These are phyloP conservation scores for Trichophyton schoenleinii DNA, from an alignment of 2,329 filamentous ascomycete species.

Conservation along the genomic window DNA sequence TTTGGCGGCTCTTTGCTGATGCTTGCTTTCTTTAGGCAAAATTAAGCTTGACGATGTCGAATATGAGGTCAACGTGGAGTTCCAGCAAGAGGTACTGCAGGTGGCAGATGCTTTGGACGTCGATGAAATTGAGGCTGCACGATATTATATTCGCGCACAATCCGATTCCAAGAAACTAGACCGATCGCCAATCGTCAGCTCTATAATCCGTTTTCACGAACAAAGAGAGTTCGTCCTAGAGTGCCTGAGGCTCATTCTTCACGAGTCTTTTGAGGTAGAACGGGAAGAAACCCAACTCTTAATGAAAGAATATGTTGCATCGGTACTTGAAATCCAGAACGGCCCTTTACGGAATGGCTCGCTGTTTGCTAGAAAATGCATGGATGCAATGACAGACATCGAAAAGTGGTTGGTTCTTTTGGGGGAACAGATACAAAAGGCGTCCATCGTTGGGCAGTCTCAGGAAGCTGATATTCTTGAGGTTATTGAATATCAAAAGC, in stretches of 20 bases:
- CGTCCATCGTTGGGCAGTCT: slow-evolving; percentile 58
- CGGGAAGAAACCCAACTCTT: slow-evolving; percentile 42
- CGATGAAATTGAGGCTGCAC: slow-evolving; percentile 75
- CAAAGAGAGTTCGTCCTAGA: slow-evolving; percentile 72
- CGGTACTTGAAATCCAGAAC: slow-evolving; percentile 47
- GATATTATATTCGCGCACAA: slow-evolving; percentile 61
- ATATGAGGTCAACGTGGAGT: slow-evolving; percentile 73
- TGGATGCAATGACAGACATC: slow-evolving; percentile 63
- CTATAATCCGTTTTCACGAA: slow-evolving; percentile 78
- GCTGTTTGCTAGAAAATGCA: slow-evolving; percentile 60
- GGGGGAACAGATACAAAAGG: slow-evolving; percentile 61
- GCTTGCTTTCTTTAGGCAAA: slow-evolving; percentile 47
- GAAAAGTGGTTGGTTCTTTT: slow-evolving; percentile 65
- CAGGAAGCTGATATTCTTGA: slow-evolving; percentile 56
- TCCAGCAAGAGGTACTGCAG: slow-evolving; percentile 68
- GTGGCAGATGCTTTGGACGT: slow-evolving; percentile 80
- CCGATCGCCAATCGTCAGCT: slow-evolving; percentile 61
- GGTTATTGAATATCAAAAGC: slow-evolving; percentile 65
- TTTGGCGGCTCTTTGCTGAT: neutral
- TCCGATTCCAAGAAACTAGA: slow-evolving; percentile 57
- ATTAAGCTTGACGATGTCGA: slow-evolving; percentile 59
- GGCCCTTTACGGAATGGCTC: slow-evolving; percentile 39
- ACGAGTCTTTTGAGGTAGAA: slow-evolving; percentile 52
- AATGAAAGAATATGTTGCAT: slow-evolving; percentile 44
- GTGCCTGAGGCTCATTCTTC: slow-evolving; percentile 66